Evolutionary conservation across 805 yeast genomes (phyloP).

Genomic region (Yamadazyma philogaea): DNA sequence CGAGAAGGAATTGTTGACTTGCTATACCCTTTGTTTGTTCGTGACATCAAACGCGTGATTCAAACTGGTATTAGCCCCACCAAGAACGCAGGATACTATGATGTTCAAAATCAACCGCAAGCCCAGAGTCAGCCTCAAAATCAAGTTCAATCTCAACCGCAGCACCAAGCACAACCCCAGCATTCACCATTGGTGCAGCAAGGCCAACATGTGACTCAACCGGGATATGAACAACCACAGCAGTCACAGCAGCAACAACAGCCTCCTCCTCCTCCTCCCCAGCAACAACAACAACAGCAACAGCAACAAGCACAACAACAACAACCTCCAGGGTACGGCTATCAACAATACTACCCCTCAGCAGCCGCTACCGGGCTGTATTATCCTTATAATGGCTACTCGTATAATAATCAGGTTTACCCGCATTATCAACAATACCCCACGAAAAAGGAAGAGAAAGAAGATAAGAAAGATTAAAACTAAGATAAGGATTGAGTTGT

Average conservation of each 20-base stretch:
- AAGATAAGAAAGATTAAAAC: constrained; percentile 12
- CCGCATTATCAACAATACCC: constrained; percentile 12
- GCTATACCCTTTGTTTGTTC: constrained; percentile 66
- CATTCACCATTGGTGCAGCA: background rate
- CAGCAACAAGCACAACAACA: constrained; percentile 9
- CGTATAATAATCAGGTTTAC: constrained; percentile 14
- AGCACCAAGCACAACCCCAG: background rate
- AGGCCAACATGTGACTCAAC: constrained; percentile 9
- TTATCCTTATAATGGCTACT: constrained; percentile 18
- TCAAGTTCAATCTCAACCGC: constrained; percentile 4
- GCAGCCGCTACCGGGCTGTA: constrained; percentile 15
- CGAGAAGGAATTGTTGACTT: constrained; percentile 69
- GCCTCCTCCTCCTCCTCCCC: constrained; percentile 8
- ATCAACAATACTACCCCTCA: constrained; percentile 20
- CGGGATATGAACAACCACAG: constrained; percentile 13
- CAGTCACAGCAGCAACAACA: constrained; percentile 7
- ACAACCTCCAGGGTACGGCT: constrained; percentile 19
- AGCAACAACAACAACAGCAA: background rate
- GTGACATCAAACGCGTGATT: constrained; percentile 62
- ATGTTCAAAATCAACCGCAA: constrained; percentile 9
- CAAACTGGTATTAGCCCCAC: constrained; percentile 45
- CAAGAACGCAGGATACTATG: constrained; percentile 15
- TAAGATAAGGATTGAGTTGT: background rate
- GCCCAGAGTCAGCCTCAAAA: constrained; percentile 4
- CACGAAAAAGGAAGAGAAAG: constrained; percentile 12